phyloP scores from a whole-genome alignment of 2,329 filamentous ascomycete species.

The Dissoconium aciculare region DNA sequence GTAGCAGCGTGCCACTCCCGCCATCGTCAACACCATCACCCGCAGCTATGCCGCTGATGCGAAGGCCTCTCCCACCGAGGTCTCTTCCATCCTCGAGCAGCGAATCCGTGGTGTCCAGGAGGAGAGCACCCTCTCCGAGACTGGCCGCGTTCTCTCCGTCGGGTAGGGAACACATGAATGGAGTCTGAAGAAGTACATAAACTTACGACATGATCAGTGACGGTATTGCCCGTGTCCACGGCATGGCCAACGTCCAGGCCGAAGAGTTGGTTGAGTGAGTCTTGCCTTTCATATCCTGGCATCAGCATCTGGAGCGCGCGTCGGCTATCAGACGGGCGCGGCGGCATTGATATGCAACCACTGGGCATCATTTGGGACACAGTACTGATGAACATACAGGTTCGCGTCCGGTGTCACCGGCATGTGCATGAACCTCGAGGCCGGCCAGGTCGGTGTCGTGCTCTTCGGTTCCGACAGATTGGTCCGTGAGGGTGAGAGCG shows the following conservation, averaged over 20 bases:
- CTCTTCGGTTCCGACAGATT: conserved; percentile 99
- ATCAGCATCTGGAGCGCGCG: too few relatives aligned
- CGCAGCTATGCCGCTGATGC: conserved; percentile 85
- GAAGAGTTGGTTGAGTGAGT: conserved; percentile 99
- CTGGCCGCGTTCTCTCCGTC: conserved; percentile 94
- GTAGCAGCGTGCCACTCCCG: conserved; percentile 77
- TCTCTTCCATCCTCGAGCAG: conserved; percentile 98
- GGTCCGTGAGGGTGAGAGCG: conserved; percentile 97
- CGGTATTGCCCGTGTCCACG: conserved; percentile 99
- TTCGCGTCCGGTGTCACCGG: conserved; percentile 99
- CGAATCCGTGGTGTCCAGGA: conserved; percentile 97
- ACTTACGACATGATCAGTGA: conserved; percentile 49
- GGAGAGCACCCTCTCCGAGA: conserved; percentile 92
- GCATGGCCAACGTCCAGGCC: conserved; percentile 99
- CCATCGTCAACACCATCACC: conserved; percentile 52
- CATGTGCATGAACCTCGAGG: conserved; percentile 99
- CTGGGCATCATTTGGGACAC: too few relatives aligned
- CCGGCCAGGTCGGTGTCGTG: conserved; percentile 99
- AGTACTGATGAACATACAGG: conserved; percentile 36
- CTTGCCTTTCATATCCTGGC: too few relatives aligned
- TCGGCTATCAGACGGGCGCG: too few relatives aligned
- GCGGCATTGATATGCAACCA: too few relatives aligned
- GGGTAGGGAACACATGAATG: conserved; percentile 54
- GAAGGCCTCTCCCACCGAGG: conserved; percentile 93
- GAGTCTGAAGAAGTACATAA: not conserved